Base-by-base conservation (phyloP, 2,329 filamentous ascomycete genomes). In the Alternaria triticimaculans region DNA sequence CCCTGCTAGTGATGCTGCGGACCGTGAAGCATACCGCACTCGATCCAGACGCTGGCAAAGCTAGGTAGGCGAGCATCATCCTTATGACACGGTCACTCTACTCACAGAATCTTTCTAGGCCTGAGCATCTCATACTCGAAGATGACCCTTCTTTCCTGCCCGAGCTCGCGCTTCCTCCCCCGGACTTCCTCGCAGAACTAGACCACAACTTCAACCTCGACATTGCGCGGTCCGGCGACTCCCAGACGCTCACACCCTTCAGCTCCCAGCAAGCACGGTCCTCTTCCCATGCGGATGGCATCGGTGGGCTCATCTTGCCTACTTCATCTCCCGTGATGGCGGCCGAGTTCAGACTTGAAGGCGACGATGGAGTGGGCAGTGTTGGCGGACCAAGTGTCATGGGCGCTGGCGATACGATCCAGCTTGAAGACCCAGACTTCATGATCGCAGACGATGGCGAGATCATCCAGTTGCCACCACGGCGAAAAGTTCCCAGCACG, bases 91-190 rank as follows among this genome's bases (percentile, higher is more conserved):
- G n/a, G 1, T 37, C 15, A n/a, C 2, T 44, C 5, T 15, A 15
- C 62, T 71, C 14, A 72, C 61, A 57, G 15, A 44, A 8, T 28
- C 3, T n/a, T 44, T 43, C 12, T 55, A 97, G 93, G 71, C 89
- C 87, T 6, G 88, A 92, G 23, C 90, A 94, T 70, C 89, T 97
- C 60, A 83, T 93, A 4, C 84, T 98, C 2, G 84, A 87, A 58
- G 93, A 98, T 72, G 95, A 98, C 73, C 93, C 94, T 1, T 86
- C 88, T 45, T 97, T 98, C 75, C 80, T 92, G 10, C 89, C 90
- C 0, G 88, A 90, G 46, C 84, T 89, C 33, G 82, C 84, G 33
- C 82, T 93, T 25, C 87, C 89, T 2, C 82, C 86, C 1, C 83
- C 91, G 60, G 84, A 89, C 30, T 76, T 88, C 21, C 74, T 89